These are phyloP conservation scores for Debaryomyces nepalensis DNA, from an alignment of 1,139 yeast genomes.

Conservation along the genomic window DNA sequence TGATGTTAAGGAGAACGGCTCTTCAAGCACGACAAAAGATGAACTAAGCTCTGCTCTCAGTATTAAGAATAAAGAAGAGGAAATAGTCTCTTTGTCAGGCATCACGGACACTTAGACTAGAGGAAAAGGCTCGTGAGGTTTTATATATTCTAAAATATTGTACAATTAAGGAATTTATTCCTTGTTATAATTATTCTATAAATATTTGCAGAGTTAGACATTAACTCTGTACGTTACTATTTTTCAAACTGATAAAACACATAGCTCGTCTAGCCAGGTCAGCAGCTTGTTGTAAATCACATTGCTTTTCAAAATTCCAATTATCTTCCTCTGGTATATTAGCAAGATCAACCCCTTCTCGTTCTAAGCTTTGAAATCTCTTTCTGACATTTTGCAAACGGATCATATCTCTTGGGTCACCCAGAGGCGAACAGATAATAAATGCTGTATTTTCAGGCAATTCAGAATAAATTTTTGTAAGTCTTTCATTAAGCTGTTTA, in stretches of 20 bases:
- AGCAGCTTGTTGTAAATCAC: slow-evolving; percentile 44
- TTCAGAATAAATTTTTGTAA: slow-evolving; percentile 52
- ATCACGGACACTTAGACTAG: slow-evolving; percentile 13
- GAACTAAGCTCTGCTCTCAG: slow-evolving; percentile 28
- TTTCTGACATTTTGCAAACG: slow-evolving; percentile 46
- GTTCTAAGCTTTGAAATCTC: slow-evolving; percentile 40
- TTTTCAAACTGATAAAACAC: slow-evolving; percentile 51
- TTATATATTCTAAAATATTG: background rate
- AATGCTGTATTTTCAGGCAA: slow-evolving; percentile 66
- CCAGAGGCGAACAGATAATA: slow-evolving; percentile 65
- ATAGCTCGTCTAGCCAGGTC: slow-evolving; percentile 59
- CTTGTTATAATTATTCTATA: slow-evolving; percentile 2
- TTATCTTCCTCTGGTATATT: slow-evolving; percentile 47
- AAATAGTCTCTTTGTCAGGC: slow-evolving; percentile 24
- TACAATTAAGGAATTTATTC: background rate
- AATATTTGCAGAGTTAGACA: slow-evolving; percentile 3
- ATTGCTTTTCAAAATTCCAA: slow-evolving; percentile 59
- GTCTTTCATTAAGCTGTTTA: slow-evolving; percentile 43
- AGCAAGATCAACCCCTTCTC: slow-evolving; percentile 43
- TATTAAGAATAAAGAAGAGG: slow-evolving; percentile 26
- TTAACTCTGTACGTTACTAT: background rate
- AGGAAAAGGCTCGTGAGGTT: background rate
- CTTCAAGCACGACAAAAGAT: slow-evolving; percentile 12
- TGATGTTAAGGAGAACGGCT: background rate
- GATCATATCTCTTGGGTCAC: slow-evolving; percentile 59